A percentile compares a stretch with the other conserved stretches of the same genome.
phyloP scores from a whole-genome alignment of 768 basidiomycete genomes.

The Leccinum subtestaceum region DNA sequence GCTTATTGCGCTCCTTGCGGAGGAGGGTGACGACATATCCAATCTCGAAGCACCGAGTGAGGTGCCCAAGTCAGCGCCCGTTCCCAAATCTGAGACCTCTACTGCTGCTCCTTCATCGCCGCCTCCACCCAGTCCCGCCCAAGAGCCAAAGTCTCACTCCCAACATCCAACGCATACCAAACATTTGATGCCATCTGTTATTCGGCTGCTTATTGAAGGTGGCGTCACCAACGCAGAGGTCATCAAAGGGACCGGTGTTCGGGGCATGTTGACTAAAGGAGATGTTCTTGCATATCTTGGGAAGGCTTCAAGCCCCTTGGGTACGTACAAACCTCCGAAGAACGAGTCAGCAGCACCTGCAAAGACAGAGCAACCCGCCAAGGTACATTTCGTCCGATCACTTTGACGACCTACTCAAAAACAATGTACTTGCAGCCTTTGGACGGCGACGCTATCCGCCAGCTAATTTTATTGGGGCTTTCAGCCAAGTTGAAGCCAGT shows the following conservation, averaged over 20 bases:
- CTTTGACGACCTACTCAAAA: background rate
- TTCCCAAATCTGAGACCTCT: constrained; percentile 23
- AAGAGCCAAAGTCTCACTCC: constrained; percentile 33
- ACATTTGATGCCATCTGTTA: constrained; percentile 88
- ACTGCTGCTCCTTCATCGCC: constrained; percentile 19
- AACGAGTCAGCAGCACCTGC: constrained; percentile 25
- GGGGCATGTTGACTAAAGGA: constrained; percentile 95
- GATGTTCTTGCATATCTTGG: constrained; percentile 88
- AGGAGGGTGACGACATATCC: constrained; percentile 94
- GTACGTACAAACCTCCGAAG: constrained; percentile 60
- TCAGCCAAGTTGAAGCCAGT: constrained; percentile 52
- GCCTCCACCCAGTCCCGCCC: constrained; percentile 23
- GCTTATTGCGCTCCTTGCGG: constrained; percentile 87
- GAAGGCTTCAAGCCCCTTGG: constrained; percentile 72
- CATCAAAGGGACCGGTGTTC: constrained; percentile 85
- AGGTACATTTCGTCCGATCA: constrained; percentile 30
- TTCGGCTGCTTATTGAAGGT: constrained; percentile 65
- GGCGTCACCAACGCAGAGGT: constrained; percentile 54
- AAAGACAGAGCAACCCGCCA: constrained; percentile 37
- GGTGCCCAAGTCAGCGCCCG: constrained; percentile 18
- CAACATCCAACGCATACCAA: constrained; percentile 49
- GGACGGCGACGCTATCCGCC: constrained; percentile 63
- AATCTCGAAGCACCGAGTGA: constrained; percentile 56
- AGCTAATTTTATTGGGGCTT: constrained; percentile 59
- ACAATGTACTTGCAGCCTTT: constrained; percentile 38